Percentiles rank a stretch among this genome's conserved stretches.
Evolutionary conservation across 2,329 filamentous ascomycete species (phyloP).

Genomic region (Pezicula rhizophila): DNA sequence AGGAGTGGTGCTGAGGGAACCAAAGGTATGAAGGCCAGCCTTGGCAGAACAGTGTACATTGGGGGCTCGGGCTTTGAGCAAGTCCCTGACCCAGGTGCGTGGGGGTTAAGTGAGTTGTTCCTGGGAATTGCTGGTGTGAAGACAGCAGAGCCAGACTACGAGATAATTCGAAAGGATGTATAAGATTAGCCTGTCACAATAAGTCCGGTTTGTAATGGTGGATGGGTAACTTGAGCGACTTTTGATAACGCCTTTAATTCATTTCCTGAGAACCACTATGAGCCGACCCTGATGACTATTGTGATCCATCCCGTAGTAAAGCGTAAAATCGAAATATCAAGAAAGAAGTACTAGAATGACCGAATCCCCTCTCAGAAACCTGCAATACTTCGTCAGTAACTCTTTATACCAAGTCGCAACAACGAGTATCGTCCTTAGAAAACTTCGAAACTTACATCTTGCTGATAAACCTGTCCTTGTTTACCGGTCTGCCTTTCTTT

Average conservation of each 20-base stretch:
- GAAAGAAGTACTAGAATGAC: constrained; percentile 30
- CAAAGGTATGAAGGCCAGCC: constrained; percentile 84
- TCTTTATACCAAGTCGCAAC: neutral
- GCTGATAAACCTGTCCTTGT: constrained; percentile 97
- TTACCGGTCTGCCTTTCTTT: constrained; percentile 84
- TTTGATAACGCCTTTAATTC: constrained; percentile 22
- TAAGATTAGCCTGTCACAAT: neutral
- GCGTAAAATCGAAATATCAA: constrained; percentile 16
- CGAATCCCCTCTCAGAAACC: constrained; percentile 31
- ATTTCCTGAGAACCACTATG: constrained; percentile 16
- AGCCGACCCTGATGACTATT: constrained; percentile 13
- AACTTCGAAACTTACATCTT: constrained; percentile 66
- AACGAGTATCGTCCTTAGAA: neutral
- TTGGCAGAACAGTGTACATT: constrained; percentile 80
- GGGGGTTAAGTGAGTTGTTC: constrained; percentile 73
- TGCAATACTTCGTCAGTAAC: constrained; percentile 11
- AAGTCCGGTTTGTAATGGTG: neutral
- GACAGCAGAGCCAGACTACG: constrained; percentile 22
- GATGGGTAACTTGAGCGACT: constrained; percentile 17
- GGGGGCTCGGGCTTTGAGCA: constrained; percentile 68
- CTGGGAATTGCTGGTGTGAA: constrained; percentile 59
- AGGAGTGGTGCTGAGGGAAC: constrained; percentile 73
- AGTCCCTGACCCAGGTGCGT: constrained; percentile 73
- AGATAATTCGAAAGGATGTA: constrained; percentile 21
- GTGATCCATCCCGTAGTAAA: constrained; percentile 9